Percentiles rank a stretch among this genome's conserved stretches.
Evolutionary conservation across 78 protist genomes (phyloP).

Genomic region (Polysphondylium violaceum): DNA sequence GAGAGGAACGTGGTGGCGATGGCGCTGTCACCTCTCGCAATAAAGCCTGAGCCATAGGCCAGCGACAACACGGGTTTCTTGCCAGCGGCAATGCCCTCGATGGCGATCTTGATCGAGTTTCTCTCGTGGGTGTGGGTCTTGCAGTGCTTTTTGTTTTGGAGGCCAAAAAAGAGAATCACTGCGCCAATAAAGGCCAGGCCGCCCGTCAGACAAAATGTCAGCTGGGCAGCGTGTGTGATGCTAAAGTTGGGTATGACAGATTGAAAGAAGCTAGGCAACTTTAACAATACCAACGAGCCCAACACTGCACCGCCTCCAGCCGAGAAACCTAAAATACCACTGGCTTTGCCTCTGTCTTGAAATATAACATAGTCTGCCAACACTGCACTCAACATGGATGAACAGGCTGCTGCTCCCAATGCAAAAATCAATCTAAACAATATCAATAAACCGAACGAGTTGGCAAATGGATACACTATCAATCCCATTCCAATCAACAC

Average conservation of each 20-base stretch:
- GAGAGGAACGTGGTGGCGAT: slow-evolving; percentile 72
- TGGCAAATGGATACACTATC: slow-evolving; percentile 42
- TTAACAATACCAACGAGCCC: slow-evolving; percentile 47
- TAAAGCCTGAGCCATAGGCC: slow-evolving; percentile 35
- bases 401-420: slow-evolving; percentile 67
- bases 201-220: slow-evolving; percentile 24
- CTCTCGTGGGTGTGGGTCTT: neutral
- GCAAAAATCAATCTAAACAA: slow-evolving; percentile 55
- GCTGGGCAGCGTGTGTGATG: neutral
- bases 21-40: slow-evolving; percentile 61
- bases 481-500: slow-evolving; percentile 33
- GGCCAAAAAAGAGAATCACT: neutral
- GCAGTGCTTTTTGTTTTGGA: slow-evolving; percentile 4
- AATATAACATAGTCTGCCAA: slow-evolving; percentile 62
- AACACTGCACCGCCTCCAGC: slow-evolving; percentile 79
- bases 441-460: neutral
- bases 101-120: slow-evolving; percentile 10
- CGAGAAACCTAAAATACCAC: slow-evolving; percentile 57
- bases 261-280: slow-evolving; percentile 5
- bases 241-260: neutral
- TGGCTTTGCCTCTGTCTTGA: slow-evolving; percentile 49
- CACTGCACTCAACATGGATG: slow-evolving; percentile 58
- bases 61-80: slow-evolving; percentile 52
- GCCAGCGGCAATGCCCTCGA: slow-evolving; percentile 58
- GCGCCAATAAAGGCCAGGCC: slow-evolving; percentile 46